Evolutionary conservation across 1,284 basidiomycete species (phyloP), one percentile per base, ranked within the genome.

Genomic region (Hemileia vastatrix): DNA sequence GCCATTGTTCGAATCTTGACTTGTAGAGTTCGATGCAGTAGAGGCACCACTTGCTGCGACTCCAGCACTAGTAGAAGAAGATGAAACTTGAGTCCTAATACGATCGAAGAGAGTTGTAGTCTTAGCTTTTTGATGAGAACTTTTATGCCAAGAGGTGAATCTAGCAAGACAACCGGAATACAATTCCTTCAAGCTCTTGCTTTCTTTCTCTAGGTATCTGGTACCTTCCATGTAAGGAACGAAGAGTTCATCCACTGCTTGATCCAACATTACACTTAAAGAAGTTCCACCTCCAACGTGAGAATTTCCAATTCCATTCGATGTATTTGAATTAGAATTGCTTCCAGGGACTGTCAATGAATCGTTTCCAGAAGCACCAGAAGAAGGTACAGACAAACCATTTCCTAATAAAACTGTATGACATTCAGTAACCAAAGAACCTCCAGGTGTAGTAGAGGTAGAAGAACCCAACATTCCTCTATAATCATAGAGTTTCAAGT

Each of bases 161-260:
- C 64, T 67, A 9, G 59, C 57, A 2, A 75, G 67, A 47, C 68
- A 63, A 11, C 65, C 63, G 1, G 67, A 68, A 50, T 70, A 75
- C 2, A 74, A 67, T n/a, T 71, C 70, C 2, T 70, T 67, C 54
- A 75, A 64, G 54, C 68, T 69, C 54, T 69, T 70, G 27, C 68
- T 68, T 56, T 75, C 73, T 13, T 72, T 65, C 36, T 74, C 72
- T 13, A 75, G 58, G 54, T 75, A 74, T 59, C 68, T 69, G 9
- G 72, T 65, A 21, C 69, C 69, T 56, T 75, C 73, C 66, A 75
- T 70, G 64, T 74, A 75, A 2, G 72, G 72, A 23, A 72, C 70
- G 43, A 75, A 75, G 13, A 75, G 69, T 64, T 75, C 73, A 40
- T 75, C 73, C 19, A 74, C 72, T 3, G 70, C 69, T 64, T 72